Base-by-base conservation (phyloP, 2,329 filamentous ascomycete genomes). In the Huntiella omanensis region DNA sequence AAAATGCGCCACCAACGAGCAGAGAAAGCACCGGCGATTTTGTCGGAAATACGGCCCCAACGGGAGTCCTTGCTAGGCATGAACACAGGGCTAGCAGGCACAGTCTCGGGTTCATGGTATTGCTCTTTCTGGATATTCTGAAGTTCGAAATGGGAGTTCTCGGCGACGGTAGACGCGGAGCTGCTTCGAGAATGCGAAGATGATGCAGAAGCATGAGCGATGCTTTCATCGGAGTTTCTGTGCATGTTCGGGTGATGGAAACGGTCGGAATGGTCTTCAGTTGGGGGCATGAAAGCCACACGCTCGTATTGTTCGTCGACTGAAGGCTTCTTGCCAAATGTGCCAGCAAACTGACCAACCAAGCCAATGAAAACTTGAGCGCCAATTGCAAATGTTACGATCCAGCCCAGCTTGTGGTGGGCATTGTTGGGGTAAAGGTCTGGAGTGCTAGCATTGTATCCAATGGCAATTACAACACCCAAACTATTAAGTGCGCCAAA, bases 361-460 rank as follows among this genome's bases (percentile, higher is more conserved):
- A 85, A 58, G 42, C 75, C 73, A 57, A 93, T 65, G 35, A 80
- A 55, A 12, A 80, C 69, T 63, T 94, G 88, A 0, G 71, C 75
- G 45, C 68, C 69, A 8, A 82, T 68, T 3, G 87, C 66, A 67
- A 75, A 81, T 3, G 81, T 88, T 28, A 80, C 70, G 37, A 83
- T 68, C 88, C 88, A 96, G 46, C 86, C 86, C 38, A 88, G 70
- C 59, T 83, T 86, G 64, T 86, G 78, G 60, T 95, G 87, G n/a
- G 80, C 74, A 57, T 93, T 93, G 57, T 82, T 79, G 32, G 77
- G 77, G 58, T 94, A 95, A 16, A 95, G 65, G 57, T 94, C 83
- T 1, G 86, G 85, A 0, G 85, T 93, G 52, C 73, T 76, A 49
- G 72, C 69, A 58, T 91, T 85, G 66, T 94, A 94, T 33, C 84